Evolutionary conservation across 352 stramenopile species (phyloP), one percentile per base, ranked within the genome.

Genomic region (Phytopythium ostracodes): DNA sequence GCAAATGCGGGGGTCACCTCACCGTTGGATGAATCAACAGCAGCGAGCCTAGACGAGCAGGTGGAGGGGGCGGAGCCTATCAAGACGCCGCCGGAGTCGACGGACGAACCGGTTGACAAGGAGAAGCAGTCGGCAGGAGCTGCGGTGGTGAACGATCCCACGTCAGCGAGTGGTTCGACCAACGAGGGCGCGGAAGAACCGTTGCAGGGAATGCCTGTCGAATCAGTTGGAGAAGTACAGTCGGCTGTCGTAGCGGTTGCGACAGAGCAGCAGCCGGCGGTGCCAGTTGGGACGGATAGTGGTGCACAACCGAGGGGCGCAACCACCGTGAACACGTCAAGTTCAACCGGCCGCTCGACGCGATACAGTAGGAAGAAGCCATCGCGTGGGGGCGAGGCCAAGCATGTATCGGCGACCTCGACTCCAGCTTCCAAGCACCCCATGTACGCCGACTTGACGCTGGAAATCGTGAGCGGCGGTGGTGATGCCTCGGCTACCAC

Each of bases 391-490:
- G n/a, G 1, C n/a, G 10, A 22, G 20, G 17, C 10, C 43, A 17
- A 27, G 18, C 15, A 29, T 17, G n/a, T 9, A n/a, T 4, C 20
- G 4, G 8, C n/a, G n/a, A 7, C 42, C 6, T 4, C 42, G 42
- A 49, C 14, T 2, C 40, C 40, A 47, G 17, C 43, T 29, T 44
- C 20, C n/a, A 50, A 9, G 5, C 43, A 25, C 9, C 18, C 8
- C n/a, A 50, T 50, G 43, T 6, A 50, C 43, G 43, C 43, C 12
- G 43, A 50, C 11, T 29, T 50, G n/a, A 50, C 43, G 43, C 43
- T 50, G n/a, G 43, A 50, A n/a, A 50, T 17, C 2, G 43, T 50
- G n/a, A 50, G 43, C 17, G 43, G 43, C 43, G 43, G 43, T 50
- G 43, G 11, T 17, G 43, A 50, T 29, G 43, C 3, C 43, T 17